Evolutionary conservation across 495 filamentous ascomycete species (phyloP).

Genomic region (Neurospora sp.): DNA sequence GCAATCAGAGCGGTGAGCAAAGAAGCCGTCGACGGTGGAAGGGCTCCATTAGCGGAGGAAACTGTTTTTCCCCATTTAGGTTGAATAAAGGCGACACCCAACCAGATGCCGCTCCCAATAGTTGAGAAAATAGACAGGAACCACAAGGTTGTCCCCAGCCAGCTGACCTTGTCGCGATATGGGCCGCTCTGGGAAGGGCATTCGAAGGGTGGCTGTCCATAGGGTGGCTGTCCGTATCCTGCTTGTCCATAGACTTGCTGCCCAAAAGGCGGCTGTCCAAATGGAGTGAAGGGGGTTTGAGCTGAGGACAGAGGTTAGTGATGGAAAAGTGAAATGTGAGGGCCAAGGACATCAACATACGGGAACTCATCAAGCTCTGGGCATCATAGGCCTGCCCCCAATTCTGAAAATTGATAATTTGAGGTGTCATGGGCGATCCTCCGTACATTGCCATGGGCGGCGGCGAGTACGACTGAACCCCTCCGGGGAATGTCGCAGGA

Average conservation of each 20-base stretch:
- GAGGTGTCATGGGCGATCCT: background rate
- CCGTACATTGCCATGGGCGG: background rate
- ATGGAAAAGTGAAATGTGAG: background rate
- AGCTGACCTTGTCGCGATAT: slow-evolving; percentile 30
- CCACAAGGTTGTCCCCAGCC: slow-evolving; percentile 48
- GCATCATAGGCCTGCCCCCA: background rate
- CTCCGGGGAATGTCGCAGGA: background rate
- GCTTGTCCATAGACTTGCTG: background rate
- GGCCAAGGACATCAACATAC: background rate
- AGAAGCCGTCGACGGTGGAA: slow-evolving; percentile 48
- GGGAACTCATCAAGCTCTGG: background rate
- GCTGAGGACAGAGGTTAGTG: background rate
- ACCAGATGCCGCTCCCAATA: slow-evolving; percentile 52
- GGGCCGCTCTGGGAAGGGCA: background rate
- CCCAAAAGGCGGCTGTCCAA: background rate
- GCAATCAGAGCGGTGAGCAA: slow-evolving; percentile 54
- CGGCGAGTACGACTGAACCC: background rate
- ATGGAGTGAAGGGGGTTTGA: background rate
- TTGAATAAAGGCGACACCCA: slow-evolving; percentile 46
- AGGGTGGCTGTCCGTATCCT: background rate
- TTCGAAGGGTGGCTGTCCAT: background rate
- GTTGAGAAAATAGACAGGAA: slow-evolving; percentile 58
- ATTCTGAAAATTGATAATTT: background rate
- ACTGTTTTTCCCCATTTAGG: slow-evolving; percentile 50
- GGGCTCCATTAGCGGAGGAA: slow-evolving; percentile 25